Evolutionary conservation across 1,284 basidiomycete genomes (phyloP).

Genomic region (Ganoderma resinaceum): DNA sequence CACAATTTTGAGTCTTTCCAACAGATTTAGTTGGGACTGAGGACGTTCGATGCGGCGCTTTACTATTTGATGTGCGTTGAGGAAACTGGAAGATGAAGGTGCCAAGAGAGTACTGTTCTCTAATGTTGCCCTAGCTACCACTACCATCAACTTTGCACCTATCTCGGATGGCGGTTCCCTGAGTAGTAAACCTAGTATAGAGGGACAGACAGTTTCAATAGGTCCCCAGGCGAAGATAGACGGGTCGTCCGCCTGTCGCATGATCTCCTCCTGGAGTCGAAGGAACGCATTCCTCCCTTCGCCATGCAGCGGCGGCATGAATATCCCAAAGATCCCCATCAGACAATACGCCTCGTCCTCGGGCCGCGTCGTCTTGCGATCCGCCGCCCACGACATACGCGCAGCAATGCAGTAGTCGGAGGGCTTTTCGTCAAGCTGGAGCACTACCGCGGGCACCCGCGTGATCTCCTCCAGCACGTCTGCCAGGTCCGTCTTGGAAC

Average conservation of each 20-base stretch:
- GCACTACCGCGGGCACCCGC: background rate
- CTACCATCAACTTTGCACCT: too few relatives aligned
- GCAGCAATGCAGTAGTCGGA: background rate
- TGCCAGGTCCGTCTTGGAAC: background rate
- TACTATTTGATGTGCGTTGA: background rate
- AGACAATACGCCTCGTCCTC: conserved; percentile 6
- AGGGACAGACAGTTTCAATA: background rate
- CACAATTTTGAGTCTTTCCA: background rate
- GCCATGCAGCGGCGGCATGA: background rate
- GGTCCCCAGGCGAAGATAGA: background rate
- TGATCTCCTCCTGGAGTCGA: background rate
- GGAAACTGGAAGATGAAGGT: background rate
- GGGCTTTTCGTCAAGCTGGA: background rate
- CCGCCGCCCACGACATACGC: background rate
- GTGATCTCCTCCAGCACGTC: background rate
- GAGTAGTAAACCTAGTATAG: too few relatives aligned
- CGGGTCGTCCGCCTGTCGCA: background rate
- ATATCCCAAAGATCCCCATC: conserved; percentile 6
- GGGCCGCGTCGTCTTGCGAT: background rate
- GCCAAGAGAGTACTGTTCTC: background rate
- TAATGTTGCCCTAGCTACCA: too few relatives aligned
- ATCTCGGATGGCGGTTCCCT: too few relatives aligned
- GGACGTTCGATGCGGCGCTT: background rate
- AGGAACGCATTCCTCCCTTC: background rate
- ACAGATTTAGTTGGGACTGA: too few relatives aligned